A percentile compares a stretch with the other conserved stretches of the same genome.
phyloP scores from a whole-genome alignment of 2,329 filamentous ascomycete genomes.

The Penicillium sp. region DNA sequence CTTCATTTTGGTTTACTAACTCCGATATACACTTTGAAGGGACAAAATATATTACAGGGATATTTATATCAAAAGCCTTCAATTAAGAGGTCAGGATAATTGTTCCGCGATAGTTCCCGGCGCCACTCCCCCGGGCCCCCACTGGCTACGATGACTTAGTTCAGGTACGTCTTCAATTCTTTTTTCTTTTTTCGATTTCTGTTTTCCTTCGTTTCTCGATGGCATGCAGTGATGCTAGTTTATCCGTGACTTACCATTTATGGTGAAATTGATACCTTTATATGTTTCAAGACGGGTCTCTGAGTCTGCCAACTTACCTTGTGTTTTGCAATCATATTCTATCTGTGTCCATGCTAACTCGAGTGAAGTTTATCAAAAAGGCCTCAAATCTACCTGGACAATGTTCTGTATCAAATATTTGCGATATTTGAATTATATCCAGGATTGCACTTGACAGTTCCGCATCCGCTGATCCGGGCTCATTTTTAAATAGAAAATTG shows the following conservation, averaged over 20 bases:
- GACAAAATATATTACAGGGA: not conserved
- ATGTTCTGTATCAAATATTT: not conserved
- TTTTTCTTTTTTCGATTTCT: not conserved
- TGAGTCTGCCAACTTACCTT: constrained; percentile 15
- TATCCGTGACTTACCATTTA: constrained; percentile 16
- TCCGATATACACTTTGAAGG: not conserved
- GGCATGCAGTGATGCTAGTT: constrained; percentile 19
- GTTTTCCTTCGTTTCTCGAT: not conserved
- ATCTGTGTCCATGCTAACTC: not conserved
- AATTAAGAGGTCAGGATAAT: not conserved
- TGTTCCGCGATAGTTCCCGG: not conserved
- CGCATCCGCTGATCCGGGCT: not conserved
- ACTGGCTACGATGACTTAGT: constrained; percentile 12
- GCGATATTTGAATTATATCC: not conserved
- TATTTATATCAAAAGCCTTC: not conserved
- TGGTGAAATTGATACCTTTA: constrained; percentile 21
- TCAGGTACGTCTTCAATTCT: constrained; percentile 14
- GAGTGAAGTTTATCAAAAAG: not conserved
- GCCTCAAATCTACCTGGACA: not conserved
- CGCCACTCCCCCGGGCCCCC: constrained; percentile 4
- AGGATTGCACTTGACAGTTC: not conserved
- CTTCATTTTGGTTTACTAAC: not conserved
- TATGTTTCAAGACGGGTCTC: constrained; percentile 29
- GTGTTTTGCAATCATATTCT: not conserved
- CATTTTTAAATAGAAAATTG: not conserved